Percentiles rank a stretch among this genome's conserved stretches.
These are phyloP conservation scores for Amanita muscaria DNA, from an alignment of 768 basidiomycete species.

Conservation along the genomic window DNA sequence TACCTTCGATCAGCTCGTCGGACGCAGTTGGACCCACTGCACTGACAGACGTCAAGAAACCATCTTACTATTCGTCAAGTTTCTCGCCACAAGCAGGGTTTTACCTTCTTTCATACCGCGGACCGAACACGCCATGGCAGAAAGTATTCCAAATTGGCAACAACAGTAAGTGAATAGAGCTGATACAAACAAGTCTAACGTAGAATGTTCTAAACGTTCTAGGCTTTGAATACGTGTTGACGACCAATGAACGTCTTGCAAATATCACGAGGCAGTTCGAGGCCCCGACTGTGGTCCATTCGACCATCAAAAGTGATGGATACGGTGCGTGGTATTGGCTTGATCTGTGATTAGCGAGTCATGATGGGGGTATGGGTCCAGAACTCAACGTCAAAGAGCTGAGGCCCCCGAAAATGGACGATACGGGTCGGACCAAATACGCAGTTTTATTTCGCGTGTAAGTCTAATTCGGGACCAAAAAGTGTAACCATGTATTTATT, in stretches of 20 bases:
- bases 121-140: constrained; percentile 85
- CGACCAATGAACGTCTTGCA: constrained; percentile 60
- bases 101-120: constrained; percentile 72
- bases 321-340: constrained; percentile 44
- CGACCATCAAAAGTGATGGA: constrained; percentile 72
- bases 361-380: too few relatives aligned
- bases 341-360: not conserved
- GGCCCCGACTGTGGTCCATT: constrained; percentile 56
- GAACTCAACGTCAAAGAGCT: constrained; percentile 89
- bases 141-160: constrained; percentile 52
- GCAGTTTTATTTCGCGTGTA: constrained; percentile 88
- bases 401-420: constrained; percentile 87
- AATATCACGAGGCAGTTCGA: constrained; percentile 61
- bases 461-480: constrained; percentile 10
- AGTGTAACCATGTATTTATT: constrained; percentile 5
- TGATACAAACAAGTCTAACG: too few relatives aligned
- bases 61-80: constrained; percentile 51
- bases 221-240: constrained; percentile 62
- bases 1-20: constrained; percentile 44
- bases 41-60: constrained; percentile 43
- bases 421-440: constrained; percentile 91
- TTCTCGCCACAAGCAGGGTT: constrained; percentile 87
- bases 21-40: constrained; percentile 31
- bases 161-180: constrained; percentile 25
- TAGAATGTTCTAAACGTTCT: not conserved